Conservation (phyloP, 371 early-diverging fungal genomes). For the Actinomortierella wolfii region DNA sequence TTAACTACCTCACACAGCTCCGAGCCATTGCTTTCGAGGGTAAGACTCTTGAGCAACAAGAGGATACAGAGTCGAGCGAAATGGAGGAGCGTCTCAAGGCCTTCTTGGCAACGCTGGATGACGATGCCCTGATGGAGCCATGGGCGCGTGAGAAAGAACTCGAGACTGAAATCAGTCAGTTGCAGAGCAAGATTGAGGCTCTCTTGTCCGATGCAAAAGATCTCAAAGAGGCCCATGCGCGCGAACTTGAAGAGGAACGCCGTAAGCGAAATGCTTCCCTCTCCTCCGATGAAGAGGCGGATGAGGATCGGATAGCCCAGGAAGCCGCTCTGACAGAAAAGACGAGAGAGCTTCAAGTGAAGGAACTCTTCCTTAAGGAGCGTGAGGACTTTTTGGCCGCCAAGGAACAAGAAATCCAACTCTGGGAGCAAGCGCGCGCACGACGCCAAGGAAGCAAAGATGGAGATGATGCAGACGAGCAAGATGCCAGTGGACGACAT, state of each 20-base stretch:
- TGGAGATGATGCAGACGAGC: conserved; percentile 12
- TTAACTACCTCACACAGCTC: conserved; percentile 40
- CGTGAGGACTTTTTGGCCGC: conserved; percentile 15
- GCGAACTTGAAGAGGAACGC: conserved; percentile 19
- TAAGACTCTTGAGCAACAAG: conserved; percentile 1
- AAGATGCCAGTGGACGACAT: background rate
- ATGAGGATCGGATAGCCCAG: conserved; percentile 2
- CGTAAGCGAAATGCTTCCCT: conserved; percentile 2
- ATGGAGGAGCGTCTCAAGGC: conserved; percentile 26
- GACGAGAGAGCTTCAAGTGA: conserved; percentile 7
- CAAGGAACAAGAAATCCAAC: conserved; percentile 23
- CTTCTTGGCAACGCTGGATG: conserved; percentile 24
- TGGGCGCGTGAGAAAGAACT: conserved; percentile 43
- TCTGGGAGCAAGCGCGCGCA: conserved; percentile 23
- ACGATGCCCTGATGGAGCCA: conserved; percentile 27
- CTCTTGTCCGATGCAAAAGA: conserved; percentile 19
- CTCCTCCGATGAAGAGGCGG: conserved; percentile 15
- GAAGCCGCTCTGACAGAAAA: no score
- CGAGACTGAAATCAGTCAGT: conserved; percentile 28
- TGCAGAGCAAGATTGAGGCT: conserved; percentile 30
- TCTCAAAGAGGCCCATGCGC: conserved; percentile 12
- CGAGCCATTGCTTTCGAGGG: conserved; percentile 7
- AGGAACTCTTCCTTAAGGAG: conserved; percentile 4
- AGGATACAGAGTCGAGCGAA: conserved; percentile 17
- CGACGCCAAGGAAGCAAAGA: conserved; percentile 6